Evolutionary conservation across 352 stramenopile genomes (phyloP).

Genomic region (Aphanomyces cochlioides): DNA sequence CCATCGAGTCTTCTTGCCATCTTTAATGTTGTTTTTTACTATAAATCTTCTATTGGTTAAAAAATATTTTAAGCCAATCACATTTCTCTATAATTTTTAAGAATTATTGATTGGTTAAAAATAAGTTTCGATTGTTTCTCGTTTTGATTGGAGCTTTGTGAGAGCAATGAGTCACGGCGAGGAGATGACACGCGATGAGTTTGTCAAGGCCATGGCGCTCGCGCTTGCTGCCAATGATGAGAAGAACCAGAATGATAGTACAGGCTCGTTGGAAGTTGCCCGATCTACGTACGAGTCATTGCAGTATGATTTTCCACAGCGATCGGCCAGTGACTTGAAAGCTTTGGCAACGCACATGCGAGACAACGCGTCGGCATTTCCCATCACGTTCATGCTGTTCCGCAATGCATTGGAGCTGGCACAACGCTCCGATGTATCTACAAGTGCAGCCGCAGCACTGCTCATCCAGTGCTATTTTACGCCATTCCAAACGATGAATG

Average conservation of each 20-base stretch:
- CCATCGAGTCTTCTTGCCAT: no score
- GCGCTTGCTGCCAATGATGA: conserved; percentile 19
- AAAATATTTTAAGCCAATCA: no score
- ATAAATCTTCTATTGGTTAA: no score
- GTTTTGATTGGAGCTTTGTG: no score
- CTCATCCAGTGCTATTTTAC: conserved; percentile 23
- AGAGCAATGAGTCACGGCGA: neutral
- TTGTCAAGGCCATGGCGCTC: conserved; percentile 24
- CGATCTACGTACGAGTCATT: conserved; percentile 16
- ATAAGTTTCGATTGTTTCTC: neutral
- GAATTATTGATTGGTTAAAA: neutral
- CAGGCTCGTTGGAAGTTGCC: neutral
- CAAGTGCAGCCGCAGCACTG: conserved; percentile 1
- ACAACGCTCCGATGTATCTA: neutral
- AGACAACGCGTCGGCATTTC: neutral
- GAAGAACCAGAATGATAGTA: neutral
- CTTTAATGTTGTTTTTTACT: no score
- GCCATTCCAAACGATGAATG: conserved; percentile 3
- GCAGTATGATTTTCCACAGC: conserved; percentile 27
- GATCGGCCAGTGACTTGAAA: conserved; percentile 3
- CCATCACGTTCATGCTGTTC: conserved; percentile 14
- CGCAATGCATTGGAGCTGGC: conserved; percentile 26
- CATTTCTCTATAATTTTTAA: no score
- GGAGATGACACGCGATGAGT: conserved; percentile 19
- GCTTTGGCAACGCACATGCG: conserved; percentile 5